Conservation (phyloP, 2,329 filamentous ascomycete species). For the Penicillium sp. region DNA sequence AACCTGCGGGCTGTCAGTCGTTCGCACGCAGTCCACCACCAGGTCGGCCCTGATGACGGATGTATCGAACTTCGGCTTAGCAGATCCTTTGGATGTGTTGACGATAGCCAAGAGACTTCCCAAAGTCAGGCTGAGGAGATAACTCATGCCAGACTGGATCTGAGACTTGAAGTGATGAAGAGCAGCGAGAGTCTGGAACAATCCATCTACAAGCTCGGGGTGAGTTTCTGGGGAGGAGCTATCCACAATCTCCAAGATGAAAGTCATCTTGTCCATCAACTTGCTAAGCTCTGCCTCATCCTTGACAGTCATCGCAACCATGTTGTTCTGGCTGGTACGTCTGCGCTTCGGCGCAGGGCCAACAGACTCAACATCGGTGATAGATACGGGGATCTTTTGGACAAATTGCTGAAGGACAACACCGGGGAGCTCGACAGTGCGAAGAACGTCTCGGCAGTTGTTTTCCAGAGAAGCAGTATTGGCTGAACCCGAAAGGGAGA, state of each 20-base stretch:
- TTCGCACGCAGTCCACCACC: constrained; percentile 90
- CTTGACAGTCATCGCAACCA: constrained; percentile 59
- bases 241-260: constrained; percentile 86
- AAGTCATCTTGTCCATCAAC: constrained; percentile 72
- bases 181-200: constrained; percentile 84
- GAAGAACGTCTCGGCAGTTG: constrained; percentile 62
- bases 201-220: constrained; percentile 67
- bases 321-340: constrained; percentile 71
- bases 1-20: constrained; percentile 85
- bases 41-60: constrained; percentile 82
- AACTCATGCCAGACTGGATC: constrained; percentile 81
- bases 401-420: constrained; percentile 70
- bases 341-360: constrained; percentile 74
- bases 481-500: constrained; percentile 33
- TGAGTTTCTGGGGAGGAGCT: constrained; percentile 72
- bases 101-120: constrained; percentile 81
- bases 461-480: constrained; percentile 29
- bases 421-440: constrained; percentile 69
- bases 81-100: constrained; percentile 61
- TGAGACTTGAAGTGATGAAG: constrained; percentile 80
- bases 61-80: constrained; percentile 62
- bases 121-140: constrained; percentile 81
- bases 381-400: constrained; percentile 68
- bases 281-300: constrained; percentile 64
- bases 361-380: constrained; percentile 65